Evolutionary conservation across 208 protist genomes (phyloP).

Genomic region (Novymonas esmeraldas): DNA sequence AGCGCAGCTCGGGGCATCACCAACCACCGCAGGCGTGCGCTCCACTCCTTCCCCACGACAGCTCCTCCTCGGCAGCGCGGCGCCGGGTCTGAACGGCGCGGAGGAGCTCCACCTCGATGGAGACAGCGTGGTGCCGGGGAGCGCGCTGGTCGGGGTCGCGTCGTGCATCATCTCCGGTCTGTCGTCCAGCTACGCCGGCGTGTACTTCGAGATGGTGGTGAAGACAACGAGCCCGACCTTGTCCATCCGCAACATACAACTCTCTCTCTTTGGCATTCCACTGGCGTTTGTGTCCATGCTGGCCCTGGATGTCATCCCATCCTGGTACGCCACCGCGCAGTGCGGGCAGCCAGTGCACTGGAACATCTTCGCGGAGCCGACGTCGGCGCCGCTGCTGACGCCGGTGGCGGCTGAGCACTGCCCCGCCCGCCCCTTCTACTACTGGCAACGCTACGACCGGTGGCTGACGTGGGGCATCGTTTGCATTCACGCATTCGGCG

Average conservation of each 20-base stretch:
- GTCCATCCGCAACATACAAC: conserved; percentile 83
- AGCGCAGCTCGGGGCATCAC: conserved; percentile 35
- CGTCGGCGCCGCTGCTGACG: background rate
- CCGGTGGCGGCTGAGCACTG: background rate
- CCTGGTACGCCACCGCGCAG: conserved; percentile 21
- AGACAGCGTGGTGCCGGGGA: conserved; percentile 11
- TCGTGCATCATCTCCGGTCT: conserved; percentile 67
- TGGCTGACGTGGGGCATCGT: conserved; percentile 69
- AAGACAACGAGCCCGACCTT: conserved; percentile 71
- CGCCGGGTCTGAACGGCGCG: background rate
- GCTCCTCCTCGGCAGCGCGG: background rate
- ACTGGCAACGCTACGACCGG: conserved; percentile 65
- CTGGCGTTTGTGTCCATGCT: conserved; percentile 63
- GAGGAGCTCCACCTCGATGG: conserved; percentile 4
- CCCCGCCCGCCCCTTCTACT: conserved; percentile 54
- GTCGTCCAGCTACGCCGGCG: conserved; percentile 77
- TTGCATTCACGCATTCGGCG: conserved; percentile 73
- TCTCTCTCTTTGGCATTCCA: conserved; percentile 77
- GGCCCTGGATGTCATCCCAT: conserved; percentile 61
- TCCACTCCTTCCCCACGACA: background rate
- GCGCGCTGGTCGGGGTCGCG: conserved; percentile 46
- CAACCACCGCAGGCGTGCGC: background rate
- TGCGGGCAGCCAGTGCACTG: conserved; percentile 32
- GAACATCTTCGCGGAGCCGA: conserved; percentile 36
- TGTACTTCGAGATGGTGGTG: conserved; percentile 89